These are phyloP conservation scores for Aspergillus pseudotamarii DNA, from an alignment of 2,329 filamentous ascomycete genomes.

Conservation along the genomic window DNA sequence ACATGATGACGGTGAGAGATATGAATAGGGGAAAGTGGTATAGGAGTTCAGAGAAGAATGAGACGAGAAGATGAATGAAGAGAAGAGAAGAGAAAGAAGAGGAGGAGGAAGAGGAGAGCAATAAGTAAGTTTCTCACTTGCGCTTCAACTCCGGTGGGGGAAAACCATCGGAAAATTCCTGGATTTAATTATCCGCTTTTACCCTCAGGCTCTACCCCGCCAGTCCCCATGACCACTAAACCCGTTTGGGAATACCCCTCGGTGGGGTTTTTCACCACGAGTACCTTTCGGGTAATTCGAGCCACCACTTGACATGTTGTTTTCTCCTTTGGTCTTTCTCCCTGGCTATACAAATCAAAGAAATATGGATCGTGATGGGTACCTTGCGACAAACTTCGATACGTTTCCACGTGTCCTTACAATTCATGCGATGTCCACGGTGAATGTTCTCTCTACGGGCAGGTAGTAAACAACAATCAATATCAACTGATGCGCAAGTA, in stretches of 20 bases:
- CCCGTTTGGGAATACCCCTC: conserved; percentile 1
- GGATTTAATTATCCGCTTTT: neutral
- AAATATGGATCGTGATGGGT: neutral
- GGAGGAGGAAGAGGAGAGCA: neutral
- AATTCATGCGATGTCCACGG: no score
- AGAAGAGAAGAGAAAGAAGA: conserved; percentile 1
- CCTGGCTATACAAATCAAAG: neutral
- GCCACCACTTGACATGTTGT: neutral
- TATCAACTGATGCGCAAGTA: no score
- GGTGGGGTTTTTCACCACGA: neutral
- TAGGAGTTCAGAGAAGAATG: neutral
- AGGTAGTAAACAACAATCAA: no score
- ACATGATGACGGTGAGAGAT: conserved; percentile 31
- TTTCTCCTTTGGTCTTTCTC: no score
- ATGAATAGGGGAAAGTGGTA: neutral
- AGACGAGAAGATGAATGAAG: conserved; percentile 4
- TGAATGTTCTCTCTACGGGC: neutral
- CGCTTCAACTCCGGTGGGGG: conserved; percentile 19
- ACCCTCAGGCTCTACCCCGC: conserved; percentile 6
- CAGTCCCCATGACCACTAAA: neutral
- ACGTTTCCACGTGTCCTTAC: no score
- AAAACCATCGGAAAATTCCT: neutral
- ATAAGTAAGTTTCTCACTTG: conserved; percentile 2
- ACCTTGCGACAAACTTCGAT: neutral
- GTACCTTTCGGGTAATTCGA: conserved; percentile 1